A percentile compares a stretch with the other conserved stretches of the same genome.
These are phyloP conservation scores for Asterophora parasitica DNA, from an alignment of 768 basidiomycete species.

Conservation along the genomic window DNA sequence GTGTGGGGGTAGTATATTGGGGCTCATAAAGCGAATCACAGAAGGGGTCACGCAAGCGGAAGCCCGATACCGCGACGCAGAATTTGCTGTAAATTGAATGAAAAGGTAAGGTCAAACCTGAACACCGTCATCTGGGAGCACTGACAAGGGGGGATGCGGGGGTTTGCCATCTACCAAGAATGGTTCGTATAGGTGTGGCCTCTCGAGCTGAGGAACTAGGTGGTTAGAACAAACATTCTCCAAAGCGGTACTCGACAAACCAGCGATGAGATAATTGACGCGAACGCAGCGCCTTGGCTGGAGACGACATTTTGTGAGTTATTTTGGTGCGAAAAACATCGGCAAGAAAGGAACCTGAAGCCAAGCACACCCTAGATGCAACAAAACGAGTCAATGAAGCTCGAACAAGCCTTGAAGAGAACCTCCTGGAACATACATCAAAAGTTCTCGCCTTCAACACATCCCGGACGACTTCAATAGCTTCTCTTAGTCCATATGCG, in stretches of 20 bases:
- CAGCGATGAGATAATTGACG: slow-evolving; percentile 62
- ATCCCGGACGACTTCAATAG: slow-evolving; percentile 50
- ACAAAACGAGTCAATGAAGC: not conserved
- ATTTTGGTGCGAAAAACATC: not conserved
- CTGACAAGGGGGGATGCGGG: slow-evolving; percentile 74
- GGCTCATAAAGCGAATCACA: slow-evolving; percentile 44
- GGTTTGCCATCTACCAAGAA: slow-evolving; percentile 62
- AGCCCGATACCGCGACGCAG: slow-evolving; percentile 74
- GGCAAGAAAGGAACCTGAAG: slow-evolving; percentile 50
- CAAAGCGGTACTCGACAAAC: slow-evolving; percentile 34
- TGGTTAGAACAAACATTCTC: not conserved
- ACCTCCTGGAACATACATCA: slow-evolving; percentile 39
- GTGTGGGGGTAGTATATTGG: slow-evolving; percentile 61
- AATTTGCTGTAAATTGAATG: slow-evolving; percentile 46
- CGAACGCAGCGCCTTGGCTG: slow-evolving; percentile 78
- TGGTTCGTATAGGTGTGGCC: slow-evolving; percentile 41
- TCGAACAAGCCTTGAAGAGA: not conserved
- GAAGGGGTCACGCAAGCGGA: slow-evolving; percentile 48
- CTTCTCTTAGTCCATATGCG: slow-evolving; percentile 53
- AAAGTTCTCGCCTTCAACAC: slow-evolving; percentile 55
- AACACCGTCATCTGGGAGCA: slow-evolving; percentile 1
- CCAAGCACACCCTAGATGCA: slow-evolving; percentile 65
- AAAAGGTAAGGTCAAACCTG: slow-evolving; percentile 1
- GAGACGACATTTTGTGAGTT: not conserved
- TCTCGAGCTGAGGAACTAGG: slow-evolving; percentile 29